Evolutionary conservation across 2,329 filamentous ascomycete species (phyloP).

Genomic region (Exophiala dermatitidis): DNA sequence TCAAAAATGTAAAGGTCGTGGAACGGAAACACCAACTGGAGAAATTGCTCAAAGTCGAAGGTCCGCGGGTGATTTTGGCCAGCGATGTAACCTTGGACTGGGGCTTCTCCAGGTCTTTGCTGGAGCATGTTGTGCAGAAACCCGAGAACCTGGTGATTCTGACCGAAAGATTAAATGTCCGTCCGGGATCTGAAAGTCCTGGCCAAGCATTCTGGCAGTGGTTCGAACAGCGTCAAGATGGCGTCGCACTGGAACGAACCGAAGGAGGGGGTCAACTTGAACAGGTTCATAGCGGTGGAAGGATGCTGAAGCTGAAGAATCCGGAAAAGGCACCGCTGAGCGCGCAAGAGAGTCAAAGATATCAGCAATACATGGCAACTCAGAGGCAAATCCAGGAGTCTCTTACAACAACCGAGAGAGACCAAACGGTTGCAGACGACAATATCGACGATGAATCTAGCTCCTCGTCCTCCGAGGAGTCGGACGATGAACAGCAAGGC

Average conservation of each 20-base stretch:
- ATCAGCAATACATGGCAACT: constrained; percentile 87
- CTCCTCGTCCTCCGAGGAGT: constrained; percentile 81
- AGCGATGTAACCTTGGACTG: constrained; percentile 87
- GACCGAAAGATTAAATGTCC: constrained; percentile 55
- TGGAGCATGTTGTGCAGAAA: constrained; percentile 67
- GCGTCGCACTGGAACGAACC: constrained; percentile 52
- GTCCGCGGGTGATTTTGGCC: constrained; percentile 71
- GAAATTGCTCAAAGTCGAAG: constrained; percentile 51
- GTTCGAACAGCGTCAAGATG: constrained; percentile 64
- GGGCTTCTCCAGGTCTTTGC: constrained; percentile 81
- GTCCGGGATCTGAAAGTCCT: constrained; percentile 44
- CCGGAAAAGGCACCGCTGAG: constrained; percentile 60
- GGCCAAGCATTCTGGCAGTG: constrained; percentile 66
- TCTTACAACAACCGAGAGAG: constrained; percentile 56
- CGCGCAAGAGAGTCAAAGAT: constrained; percentile 68
- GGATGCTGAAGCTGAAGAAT: constrained; percentile 54
- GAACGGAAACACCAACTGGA: constrained; percentile 76
- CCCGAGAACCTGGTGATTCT: constrained; percentile 77
- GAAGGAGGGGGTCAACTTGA: constrained; percentile 54
- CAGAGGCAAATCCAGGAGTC: constrained; percentile 82
- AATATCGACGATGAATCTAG: constrained; percentile 76
- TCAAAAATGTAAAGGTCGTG: constrained; percentile 73
- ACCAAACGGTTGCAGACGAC: constrained; percentile 51
- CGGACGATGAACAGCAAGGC: constrained; percentile 82
- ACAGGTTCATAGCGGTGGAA: constrained; percentile 58